Conservation (phyloP, 768 basidiomycete species). For the Pleurotus sapidus region DNA sequence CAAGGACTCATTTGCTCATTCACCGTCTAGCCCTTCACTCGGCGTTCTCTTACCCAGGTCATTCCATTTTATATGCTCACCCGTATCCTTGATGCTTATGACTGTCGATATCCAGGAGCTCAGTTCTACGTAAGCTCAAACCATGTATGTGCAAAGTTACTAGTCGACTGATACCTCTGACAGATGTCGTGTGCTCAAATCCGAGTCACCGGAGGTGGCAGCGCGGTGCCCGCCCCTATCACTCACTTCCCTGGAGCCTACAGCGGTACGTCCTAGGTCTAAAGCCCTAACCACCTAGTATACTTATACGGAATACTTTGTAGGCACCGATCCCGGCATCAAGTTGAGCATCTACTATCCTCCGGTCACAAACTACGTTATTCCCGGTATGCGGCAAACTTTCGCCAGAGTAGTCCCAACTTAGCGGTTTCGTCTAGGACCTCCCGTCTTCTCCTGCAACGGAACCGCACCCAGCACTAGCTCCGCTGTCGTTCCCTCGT, state of each 20-base stretch:
- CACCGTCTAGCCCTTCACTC: neutral
- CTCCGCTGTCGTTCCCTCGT: neutral
- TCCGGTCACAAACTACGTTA: conserved; percentile 1
- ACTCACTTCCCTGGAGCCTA: conserved; percentile 2
- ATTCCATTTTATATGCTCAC: too few species aligned
- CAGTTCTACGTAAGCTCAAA: conserved; percentile 1
- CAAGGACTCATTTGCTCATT: neutral
- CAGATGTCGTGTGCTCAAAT: conserved; percentile 4
- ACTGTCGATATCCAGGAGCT: neutral
- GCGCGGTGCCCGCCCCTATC: neutral
- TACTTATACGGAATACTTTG: neutral
- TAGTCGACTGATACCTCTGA: too few species aligned
- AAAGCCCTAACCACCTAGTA: neutral
- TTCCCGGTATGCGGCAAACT: neutral
- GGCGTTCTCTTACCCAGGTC: conserved; percentile 2
- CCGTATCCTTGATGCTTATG: neutral
- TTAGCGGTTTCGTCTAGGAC: neutral
- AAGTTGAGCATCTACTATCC: conserved; percentile 1
- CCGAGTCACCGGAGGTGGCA: neutral
- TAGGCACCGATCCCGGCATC: conserved; percentile 6
- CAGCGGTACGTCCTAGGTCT: neutral
- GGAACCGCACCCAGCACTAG: neutral
- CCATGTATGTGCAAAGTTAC: neutral
- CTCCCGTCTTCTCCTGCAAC: neutral
- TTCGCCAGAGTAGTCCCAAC: neutral